Percentiles rank a stretch among this genome's conserved stretches.
phyloP scores from a whole-genome alignment of 2,329 filamentous ascomycete genomes.

The Colletotrichum neosansevieriae region DNA sequence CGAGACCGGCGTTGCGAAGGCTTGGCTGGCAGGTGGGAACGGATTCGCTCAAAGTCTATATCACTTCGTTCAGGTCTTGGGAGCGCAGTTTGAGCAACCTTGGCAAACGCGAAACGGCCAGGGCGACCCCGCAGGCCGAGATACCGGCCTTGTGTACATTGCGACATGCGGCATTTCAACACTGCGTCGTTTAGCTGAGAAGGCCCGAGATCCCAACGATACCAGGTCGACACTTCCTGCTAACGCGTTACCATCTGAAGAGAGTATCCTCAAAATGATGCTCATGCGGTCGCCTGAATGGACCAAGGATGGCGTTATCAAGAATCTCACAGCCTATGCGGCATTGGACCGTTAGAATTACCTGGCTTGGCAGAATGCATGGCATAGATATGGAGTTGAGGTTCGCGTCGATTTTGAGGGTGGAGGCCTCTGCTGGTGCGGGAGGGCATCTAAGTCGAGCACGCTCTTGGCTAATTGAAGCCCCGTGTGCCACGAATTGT shows the following conservation, averaged over 20 bases:
- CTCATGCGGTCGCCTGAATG: slow-evolving; percentile 73
- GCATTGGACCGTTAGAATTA: slow-evolving; percentile 54
- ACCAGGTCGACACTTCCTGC: slow-evolving; percentile 65
- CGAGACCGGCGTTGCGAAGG: slow-evolving; percentile 78
- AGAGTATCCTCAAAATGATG: slow-evolving; percentile 75
- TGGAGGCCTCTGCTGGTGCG: background rate
- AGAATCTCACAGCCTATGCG: slow-evolving; percentile 75
- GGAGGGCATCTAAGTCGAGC: slow-evolving; percentile 5
- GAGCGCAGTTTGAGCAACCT: slow-evolving; percentile 68
- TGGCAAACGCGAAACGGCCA: slow-evolving; percentile 49
- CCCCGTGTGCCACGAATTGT: slow-evolving; percentile 16
- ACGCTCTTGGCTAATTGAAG: background rate
- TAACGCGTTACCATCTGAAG: slow-evolving; percentile 73
- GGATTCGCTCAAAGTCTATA: slow-evolving; percentile 86
- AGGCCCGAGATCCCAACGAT: slow-evolving; percentile 69
- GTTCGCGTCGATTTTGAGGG: background rate
- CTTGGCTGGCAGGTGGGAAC: slow-evolving; percentile 87
- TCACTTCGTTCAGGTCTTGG: slow-evolving; percentile 79
- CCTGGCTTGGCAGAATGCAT: slow-evolving; percentile 18
- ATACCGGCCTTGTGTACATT: slow-evolving; percentile 70
- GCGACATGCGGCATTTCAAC: slow-evolving; percentile 76
- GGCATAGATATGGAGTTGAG: slow-evolving; percentile 13
- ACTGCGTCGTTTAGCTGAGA: slow-evolving; percentile 76
- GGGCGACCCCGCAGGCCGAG: slow-evolving; percentile 47
- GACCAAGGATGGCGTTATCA: slow-evolving; percentile 74